Base-by-base conservation (phyloP, 2,329 filamentous ascomycete species). In the Bipolaris oryzae region DNA sequence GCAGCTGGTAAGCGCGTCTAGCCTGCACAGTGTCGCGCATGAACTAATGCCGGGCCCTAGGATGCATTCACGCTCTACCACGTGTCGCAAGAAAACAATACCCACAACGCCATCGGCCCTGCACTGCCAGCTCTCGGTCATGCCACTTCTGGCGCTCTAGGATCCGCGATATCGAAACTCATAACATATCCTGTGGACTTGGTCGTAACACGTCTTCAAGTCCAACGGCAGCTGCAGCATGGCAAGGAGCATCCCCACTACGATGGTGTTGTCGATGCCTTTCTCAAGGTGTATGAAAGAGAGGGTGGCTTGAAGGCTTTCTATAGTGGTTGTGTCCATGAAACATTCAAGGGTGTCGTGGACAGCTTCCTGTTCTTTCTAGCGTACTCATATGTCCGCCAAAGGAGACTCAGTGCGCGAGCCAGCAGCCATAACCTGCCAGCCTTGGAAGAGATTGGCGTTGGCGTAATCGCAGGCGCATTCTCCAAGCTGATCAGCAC, bases 351-450 rank as follows among this genome's bases (percentile, higher is more conserved):
- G 62, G 76, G 77, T 41, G 74, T 82, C 11, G 74, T 86, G 28
- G 91, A 95, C 78, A 90, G 89, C 54, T 94, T 95, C 72, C 81
- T 96, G 49, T 96, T 96, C 80, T 96, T 96, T 78, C 82, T 94
- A 16, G 88, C 90, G 56, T 96, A 96, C 77, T 90, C 79, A 2
- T 84, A 83, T 52, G 66, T 87, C 18, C 76, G 84, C 39, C 78
- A 85, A 55, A 73, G 70, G 35, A 67, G 78, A 51, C 66, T 78
- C 44, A 66, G 64, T 28, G 51, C 66, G 6, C 62, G 68, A 28
- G 67, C 61, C 0, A 50, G 59, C 18, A 58, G 66, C 5, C 64
- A 60, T 37, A 82, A 47, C 71, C 77, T 95, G 1, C 84, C 84
- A 2, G 82, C 88, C 1, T 56, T 89, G 20, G 89, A 92, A 67